Base-by-base conservation (phyloP, 768 basidiomycete species). In the Rhodosporidiobolus sp. region DNA sequence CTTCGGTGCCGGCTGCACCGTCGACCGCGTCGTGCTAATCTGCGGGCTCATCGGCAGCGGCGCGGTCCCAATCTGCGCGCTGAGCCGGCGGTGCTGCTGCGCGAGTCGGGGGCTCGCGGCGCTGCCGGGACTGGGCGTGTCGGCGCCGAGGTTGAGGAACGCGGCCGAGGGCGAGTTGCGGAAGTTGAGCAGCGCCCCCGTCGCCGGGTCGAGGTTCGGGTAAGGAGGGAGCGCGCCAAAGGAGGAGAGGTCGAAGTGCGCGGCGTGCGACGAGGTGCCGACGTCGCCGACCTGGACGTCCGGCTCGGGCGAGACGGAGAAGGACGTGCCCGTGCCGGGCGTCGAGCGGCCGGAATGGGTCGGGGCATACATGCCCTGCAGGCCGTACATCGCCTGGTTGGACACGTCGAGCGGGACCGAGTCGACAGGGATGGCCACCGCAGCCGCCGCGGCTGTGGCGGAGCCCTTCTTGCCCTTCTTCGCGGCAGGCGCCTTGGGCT, bases 1-100 rank as follows among this genome's bases (percentile, higher is more conserved):
- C 26, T 22, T 49, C 89, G 90, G 30, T 11, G 32, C 20, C 19
- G 55, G 45, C 48, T 57, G 65, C 4, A 50, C 56, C 22, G 65
- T 66, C 46, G 56, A 58, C 32, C 65, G 48, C 32, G 65, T 66
- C 34, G 65, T 55, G 56, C 56, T 57, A 19, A 46, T 11, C 16
- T n/a, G 59, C 32, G 61, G 49, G 48, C 26, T 30, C 59, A 60
- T 32, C 28, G 22, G n/a, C 14, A 34, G n/a, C 1, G 30, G 9
- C 0, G 30, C 34, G 38, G 3, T 30, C 7, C 24, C 22, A 10
- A 4, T n/a, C 17, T 38, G 38, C 20, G 22, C 26, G 22, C 35
- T 16, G 43, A 60, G 19, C 34, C 38, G 60, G 28, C 60, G 60
- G 45, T 46, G 46, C 20, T 49, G 30, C 9, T 46, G 28, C 28